Base-by-base conservation (phyloP, 1,284 basidiomycete genomes). In the Apiotrichum veenhuisii region DNA sequence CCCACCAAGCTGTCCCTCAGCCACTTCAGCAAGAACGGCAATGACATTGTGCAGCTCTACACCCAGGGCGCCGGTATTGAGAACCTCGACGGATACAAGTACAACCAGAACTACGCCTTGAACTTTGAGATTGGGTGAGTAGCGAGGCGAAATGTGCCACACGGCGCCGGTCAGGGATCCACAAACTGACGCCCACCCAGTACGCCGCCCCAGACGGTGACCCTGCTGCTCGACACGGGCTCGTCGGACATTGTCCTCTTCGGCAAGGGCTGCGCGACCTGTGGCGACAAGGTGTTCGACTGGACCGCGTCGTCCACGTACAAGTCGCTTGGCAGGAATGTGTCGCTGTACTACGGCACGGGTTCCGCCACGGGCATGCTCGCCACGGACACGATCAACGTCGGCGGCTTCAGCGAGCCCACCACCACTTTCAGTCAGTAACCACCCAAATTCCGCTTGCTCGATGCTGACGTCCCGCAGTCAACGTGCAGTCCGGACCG, bases 401-500 rank as follows among this genome's bases (percentile, higher is more conserved):
- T 50, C 0, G 91, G 91, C 8, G 77, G 83, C 42, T 87, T 94
- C 59, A 87, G 91, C 64, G 92, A 85, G 67, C 82, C 83, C 63
- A 79, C 87, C 54, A 82, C 86, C 2, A 52, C 58, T 12, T 48
- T 36, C 17, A 26, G 59, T n/a, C 48, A 54, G 23, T 60, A 69
- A 33, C 23, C 8, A 20, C 18, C 15, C 43, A 17, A 11, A 11
- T 15, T 44, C 12, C 20, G 11, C 18, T 2, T 30, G 9, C 23
- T 12, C 12, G 23, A 8, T 14, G 25, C 11, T 14, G 23, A 30
- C 30, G 12, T 12, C 5, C 12, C 7, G 7, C 5, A 30, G 30
- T 30, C 7, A 30, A 30, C 30, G 30, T 30, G 7, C 30, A 30
- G 30, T 78, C 17, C 67, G 61, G 80, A 38, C 66, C 7, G 10